These are phyloP conservation scores for Euphorbia lathyris DNA, from an alignment of 345 rosid genomes.

Conservation along the genomic window DNA sequence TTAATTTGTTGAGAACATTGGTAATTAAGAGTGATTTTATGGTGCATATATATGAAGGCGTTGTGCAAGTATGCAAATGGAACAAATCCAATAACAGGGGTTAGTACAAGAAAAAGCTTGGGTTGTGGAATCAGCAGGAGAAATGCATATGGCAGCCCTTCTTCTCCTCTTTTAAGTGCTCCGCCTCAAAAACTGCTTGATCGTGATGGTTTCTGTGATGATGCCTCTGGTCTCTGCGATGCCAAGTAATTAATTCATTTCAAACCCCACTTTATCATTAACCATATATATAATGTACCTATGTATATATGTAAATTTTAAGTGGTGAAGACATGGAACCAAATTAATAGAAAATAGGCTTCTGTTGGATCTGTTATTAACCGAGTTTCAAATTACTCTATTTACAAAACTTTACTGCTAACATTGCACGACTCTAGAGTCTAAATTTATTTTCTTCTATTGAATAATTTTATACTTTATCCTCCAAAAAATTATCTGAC, in stretches of 20 bases:
- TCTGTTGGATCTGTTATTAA: no score
- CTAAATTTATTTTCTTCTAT: no score
- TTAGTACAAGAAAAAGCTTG: constrained; percentile 72
- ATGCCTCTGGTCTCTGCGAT: constrained; percentile 69
- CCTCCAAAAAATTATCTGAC: no score
- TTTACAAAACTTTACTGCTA: no score
- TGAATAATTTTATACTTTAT: no score
- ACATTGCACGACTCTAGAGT: no score
- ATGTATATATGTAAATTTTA: neutral
- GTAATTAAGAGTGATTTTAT: neutral
- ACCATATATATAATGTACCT: neutral
- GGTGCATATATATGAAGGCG: constrained; percentile 40
- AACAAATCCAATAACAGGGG: constrained; percentile 77
- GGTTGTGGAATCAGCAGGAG: constrained; percentile 83
- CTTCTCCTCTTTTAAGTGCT: constrained; percentile 83
- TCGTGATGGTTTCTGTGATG: constrained; percentile 85
- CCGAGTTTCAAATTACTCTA: no score
- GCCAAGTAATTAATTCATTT: constrained; percentile 27
- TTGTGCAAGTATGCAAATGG: constrained; percentile 93
- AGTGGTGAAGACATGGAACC: no score
- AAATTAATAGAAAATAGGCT: no score
- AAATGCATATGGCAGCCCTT: constrained; percentile 81
- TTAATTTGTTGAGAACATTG: neutral
- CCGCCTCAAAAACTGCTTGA: constrained; percentile 77
- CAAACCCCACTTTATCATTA: neutral